Conservation (phyloP, 768 basidiomycete genomes). For the Crassisporium funariophilum region DNA sequence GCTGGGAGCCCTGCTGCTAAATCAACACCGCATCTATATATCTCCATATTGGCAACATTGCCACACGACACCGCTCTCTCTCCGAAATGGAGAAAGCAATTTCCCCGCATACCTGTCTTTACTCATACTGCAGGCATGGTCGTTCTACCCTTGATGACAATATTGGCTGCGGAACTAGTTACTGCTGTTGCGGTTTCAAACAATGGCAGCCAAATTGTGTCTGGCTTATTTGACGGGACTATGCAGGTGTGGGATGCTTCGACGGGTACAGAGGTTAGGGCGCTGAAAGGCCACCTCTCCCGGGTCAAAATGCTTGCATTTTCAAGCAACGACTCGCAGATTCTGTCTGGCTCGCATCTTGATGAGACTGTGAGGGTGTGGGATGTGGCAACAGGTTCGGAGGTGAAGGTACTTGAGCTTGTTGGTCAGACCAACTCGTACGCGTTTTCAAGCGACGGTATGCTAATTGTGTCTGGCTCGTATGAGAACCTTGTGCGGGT, state of each 20-base stretch:
- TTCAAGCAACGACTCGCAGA: neutral
- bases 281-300: neutral
- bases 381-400: neutral
- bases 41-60: slow-evolving; percentile 21
- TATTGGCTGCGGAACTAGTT: neutral
- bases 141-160: slow-evolving; percentile 7
- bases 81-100: slow-evolving; percentile 12
- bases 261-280: neutral
- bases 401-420: neutral
- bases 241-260: neutral
- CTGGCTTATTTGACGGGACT: neutral
- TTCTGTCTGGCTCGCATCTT: neutral
- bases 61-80: neutral
- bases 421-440: neutral
- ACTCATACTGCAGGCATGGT: neutral
- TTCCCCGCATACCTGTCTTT: slow-evolving; percentile 10
- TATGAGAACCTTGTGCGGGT: neutral
- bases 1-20: slow-evolving; percentile 10
- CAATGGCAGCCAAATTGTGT: neutral
- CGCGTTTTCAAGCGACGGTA: neutral
- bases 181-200: neutral
- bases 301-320: neutral
- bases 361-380: neutral
- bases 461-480: neutral
- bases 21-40: slow-evolving; percentile 22